Base-by-base conservation (phyloP, 768 basidiomycete species). In the Tulasnella sp. region DNA sequence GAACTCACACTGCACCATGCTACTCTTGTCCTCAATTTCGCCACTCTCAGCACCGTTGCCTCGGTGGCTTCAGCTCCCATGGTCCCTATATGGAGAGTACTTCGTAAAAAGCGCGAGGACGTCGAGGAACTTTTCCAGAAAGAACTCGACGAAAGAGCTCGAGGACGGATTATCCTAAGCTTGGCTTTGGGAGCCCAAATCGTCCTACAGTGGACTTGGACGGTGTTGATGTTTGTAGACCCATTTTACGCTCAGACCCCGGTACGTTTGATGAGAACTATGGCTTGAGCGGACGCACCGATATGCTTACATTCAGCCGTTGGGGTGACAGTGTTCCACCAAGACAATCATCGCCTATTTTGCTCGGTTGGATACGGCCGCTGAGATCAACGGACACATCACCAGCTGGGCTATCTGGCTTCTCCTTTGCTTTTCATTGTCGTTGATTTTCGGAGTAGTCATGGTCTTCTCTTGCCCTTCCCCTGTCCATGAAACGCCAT, bases 21-120 rank as follows among this genome's bases (percentile, higher is more conserved):
- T 19, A 56, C 72, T 12, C 72, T 80, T 3, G 78, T 79, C 36
- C 80, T 80, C 72, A 80, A 80, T 78, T 80, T 79, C 77, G 58
- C 80, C 36, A 80, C 77, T 16, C 80, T 80, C 27, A 80, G 79
- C 27, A 79, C 78, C 40, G 38, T 80, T 48, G 71, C 77, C 9
- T 72, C 77, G 14, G 62, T 80, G 21, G 80, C 80, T 19, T 31
- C 56, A n/a, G 77, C 80, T 21, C 80, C 80, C 38, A 46, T 77
- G 71, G 77, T 77, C 5, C 77, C 80, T n/a, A 78, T 80, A 44
- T 80, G 80, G 80, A 34, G 77, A 42, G 77, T 42, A 21, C 36
- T 80, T 31, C 78, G 38, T 34, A 76, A 56, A 3, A 75, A 62
- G 14, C 1, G n/a, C 18, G 58, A 58, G 46, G n/a, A n/a, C n/a